Conservation (phyloP, 495 filamentous ascomycete species). For the Umbilicaria muhlenbergii region DNA sequence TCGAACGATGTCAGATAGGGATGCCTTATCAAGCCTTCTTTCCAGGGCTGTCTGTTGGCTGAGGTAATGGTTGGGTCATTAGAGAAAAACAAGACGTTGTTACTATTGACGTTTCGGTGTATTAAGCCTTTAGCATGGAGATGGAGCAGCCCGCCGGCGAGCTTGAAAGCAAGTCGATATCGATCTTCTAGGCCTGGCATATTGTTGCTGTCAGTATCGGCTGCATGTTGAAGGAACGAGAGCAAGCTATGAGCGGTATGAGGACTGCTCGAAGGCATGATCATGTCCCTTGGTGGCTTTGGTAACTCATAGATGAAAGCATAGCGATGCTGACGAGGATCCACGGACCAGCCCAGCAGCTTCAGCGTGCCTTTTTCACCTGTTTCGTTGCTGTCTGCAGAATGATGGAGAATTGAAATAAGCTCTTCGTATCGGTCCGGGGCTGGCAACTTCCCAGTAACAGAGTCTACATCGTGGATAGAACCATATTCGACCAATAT, state of each 20-base stretch:
- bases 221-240: conserved; percentile 31
- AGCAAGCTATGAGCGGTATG: conserved; percentile 29
- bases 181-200: conserved; percentile 57
- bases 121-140: conserved; percentile 59
- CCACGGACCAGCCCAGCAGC: conserved; percentile 74
- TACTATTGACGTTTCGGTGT: conserved; percentile 67
- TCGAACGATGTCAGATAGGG: conserved; percentile 72
- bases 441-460: conserved; percentile 45
- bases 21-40: conserved; percentile 48
- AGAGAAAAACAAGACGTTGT: conserved; percentile 67
- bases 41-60: conserved; percentile 13
- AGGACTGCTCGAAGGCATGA: conserved; percentile 13
- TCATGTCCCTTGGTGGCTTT: conserved; percentile 24
- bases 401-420: conserved; percentile 31
- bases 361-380: conserved; percentile 47
- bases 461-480: conserved; percentile 46
- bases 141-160: conserved; percentile 59
- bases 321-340: conserved; percentile 42
- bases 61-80: conserved; percentile 24
- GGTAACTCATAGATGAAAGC: conserved; percentile 78
- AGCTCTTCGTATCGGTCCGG: conserved; percentile 49
- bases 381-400: conserved; percentile 35
- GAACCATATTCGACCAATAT: conserved; percentile 52
- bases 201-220: conserved; percentile 24
- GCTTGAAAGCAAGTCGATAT: conserved; percentile 67